Evolutionary conservation across 2,329 filamentous ascomycete species (phyloP).

Genomic region (Aspergillus oerlinghausenensis): DNA sequence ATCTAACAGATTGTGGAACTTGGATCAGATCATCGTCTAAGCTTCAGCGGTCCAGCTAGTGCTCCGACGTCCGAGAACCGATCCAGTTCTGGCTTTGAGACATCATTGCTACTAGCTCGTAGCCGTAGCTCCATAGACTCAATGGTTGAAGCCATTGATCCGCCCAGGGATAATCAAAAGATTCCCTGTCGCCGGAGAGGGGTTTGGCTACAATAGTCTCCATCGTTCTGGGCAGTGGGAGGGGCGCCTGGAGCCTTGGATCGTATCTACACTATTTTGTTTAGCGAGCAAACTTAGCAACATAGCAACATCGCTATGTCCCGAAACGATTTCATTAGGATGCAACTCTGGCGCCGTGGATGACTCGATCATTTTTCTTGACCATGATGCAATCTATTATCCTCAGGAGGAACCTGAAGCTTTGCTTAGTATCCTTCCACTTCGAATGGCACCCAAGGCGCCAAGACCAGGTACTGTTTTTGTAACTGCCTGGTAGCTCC

Average conservation of each 20-base stretch:
- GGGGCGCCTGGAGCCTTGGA: neutral
- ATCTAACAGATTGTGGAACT: neutral
- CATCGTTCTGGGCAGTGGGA: slow-evolving; percentile 6
- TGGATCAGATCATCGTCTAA: neutral
- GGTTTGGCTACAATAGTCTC: slow-evolving; percentile 13
- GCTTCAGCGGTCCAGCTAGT: neutral
- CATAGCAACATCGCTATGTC: neutral
- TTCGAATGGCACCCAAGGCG: neutral
- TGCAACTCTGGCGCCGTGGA: neutral
- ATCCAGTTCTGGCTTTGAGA: neutral
- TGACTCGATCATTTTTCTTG: neutral
- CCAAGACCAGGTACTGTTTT: neutral
- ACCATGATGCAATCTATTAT: neutral
- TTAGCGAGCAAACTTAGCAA: neutral
- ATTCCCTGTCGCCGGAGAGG: slow-evolving; percentile 16
- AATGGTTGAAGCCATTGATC: slow-evolving; percentile 20
- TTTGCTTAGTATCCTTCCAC: neutral
- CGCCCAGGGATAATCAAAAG: slow-evolving; percentile 25
- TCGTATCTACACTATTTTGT: neutral
- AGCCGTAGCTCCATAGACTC: neutral
- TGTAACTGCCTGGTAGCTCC: neutral
- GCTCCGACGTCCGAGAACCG: neutral
- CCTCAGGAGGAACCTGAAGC: neutral
- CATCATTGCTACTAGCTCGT: neutral
- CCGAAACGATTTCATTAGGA: neutral